Evolutionary conservation across 2,329 filamentous ascomycete genomes (phyloP), one percentile per base, ranked within the genome.

Genomic region (Botrytis fragariae): DNA sequence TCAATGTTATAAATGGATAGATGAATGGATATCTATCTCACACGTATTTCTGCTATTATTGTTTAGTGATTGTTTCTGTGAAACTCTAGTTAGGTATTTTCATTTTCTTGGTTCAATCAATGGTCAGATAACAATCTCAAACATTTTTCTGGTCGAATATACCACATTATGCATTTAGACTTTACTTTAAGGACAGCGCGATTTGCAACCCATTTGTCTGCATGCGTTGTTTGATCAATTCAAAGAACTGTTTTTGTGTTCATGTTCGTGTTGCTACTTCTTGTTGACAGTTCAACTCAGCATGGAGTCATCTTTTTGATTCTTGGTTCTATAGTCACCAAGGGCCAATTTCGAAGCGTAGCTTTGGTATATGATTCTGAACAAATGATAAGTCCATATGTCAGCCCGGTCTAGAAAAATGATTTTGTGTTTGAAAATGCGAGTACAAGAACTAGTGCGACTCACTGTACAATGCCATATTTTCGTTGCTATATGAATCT

Each of bases 11-110:
- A 57, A 25, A 69, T 51, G 48, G 51, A 57, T 69, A 57, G 65
- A 69, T 32, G 45, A 69, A 69, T 69, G 65, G 37, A 69, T 69
- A 57, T 57, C 51, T 57, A 69, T 57, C 18, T 42, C 18, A 57
- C 6, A 42, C 57, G 48, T 57, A 25, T 32, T 59, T 42, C 48
- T 57, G 32, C 45, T 57, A 20, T 18, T 57, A 18, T 42, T 20
- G 9, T 68, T 22, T 10, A 25, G 25, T 67, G 45, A 67, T 42
- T n/a, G 14, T 1, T 57, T 42, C 35, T n/a, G 51, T 69, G 51
- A 57, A 18, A 9, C 10, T 8, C 42, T 14, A 16, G 29, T 29
- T 22, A 32, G 29, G 29, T n/a, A 48, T 39, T 29, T 42, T 37
- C n/a, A 2, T 18, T n/a, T 37, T 6, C 5, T 54, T 57, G 20